phyloP scores from a whole-genome alignment of 306 rosid species.

The Crotalaria pallida region DNA sequence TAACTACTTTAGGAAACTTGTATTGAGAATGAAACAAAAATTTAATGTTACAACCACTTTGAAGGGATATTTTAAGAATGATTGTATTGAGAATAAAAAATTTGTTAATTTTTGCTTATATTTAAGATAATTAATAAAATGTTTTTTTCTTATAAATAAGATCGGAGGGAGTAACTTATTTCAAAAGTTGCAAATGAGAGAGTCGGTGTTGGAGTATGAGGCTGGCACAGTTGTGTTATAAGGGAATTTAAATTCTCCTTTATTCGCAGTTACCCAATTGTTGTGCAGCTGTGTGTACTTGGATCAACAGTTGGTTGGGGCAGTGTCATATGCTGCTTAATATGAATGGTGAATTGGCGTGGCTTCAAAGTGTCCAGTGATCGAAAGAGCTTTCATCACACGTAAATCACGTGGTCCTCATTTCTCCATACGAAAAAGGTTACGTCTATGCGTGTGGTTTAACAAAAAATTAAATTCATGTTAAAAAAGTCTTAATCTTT shows the following conservation, averaged over 20 bases:
- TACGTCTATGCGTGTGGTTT: no score
- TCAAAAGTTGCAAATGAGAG: background rate
- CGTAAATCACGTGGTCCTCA: constrained; percentile 38
- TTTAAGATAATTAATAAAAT: no score
- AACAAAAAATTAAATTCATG: no score
- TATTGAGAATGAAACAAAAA: no score
- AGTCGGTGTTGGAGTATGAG: background rate
- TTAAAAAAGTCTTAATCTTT: no score
- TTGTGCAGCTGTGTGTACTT: background rate
- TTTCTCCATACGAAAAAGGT: background rate
- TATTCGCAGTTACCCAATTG: background rate
- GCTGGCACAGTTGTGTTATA: background rate
- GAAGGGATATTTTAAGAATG: no score
- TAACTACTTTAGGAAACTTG: no score
- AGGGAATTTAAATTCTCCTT: background rate
- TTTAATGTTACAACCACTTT: no score
- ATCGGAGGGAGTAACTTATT: constrained; percentile 36
- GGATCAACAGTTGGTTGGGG: constrained; percentile 34
- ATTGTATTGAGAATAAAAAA: no score
- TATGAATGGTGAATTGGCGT: constrained; percentile 25
- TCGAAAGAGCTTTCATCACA: constrained; percentile 20
- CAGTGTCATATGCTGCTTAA: background rate
- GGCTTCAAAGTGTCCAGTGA: constrained; percentile 37
- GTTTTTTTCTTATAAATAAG: no score
- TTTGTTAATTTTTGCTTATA: no score